These are phyloP conservation scores for Dothistroma pini DNA, from an alignment of 2,329 filamentous ascomycete genomes.

Conservation along the genomic window DNA sequence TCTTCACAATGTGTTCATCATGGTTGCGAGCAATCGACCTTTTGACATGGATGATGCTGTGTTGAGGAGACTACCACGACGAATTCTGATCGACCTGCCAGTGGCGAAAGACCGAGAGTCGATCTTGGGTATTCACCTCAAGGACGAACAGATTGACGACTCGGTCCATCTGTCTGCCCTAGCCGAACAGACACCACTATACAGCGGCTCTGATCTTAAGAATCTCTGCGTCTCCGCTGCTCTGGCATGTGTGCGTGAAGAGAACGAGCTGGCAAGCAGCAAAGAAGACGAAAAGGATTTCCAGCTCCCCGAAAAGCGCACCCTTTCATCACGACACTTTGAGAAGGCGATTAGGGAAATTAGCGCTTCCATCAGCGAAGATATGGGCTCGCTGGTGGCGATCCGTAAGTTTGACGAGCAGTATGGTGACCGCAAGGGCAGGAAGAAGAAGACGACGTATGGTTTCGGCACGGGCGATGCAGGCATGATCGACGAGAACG, in stretches of 20 bases:
- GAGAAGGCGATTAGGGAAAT: conserved; percentile 84
- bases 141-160: conserved; percentile 60
- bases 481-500: conserved; percentile 29
- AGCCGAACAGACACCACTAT: conserved; percentile 66
- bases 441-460: conserved; percentile 41
- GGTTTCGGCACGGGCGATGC: conserved; percentile 30
- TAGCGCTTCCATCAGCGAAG: conserved; percentile 85
- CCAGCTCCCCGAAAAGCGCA: conserved; percentile 65
- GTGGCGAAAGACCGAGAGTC: conserved; percentile 61
- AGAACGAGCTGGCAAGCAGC: conserved; percentile 48
- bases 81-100: conserved; percentile 70
- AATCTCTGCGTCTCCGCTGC: conserved; percentile 77
- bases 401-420: conserved; percentile 96
- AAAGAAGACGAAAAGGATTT: conserved; percentile 39
- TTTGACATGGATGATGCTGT: conserved; percentile 92
- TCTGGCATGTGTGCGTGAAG: conserved; percentile 73
- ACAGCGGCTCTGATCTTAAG: conserved; percentile 80
- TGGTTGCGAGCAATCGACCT: conserved; percentile 94
- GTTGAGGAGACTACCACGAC: conserved; percentile 68
- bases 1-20: conserved; percentile 77
- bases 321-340: conserved; percentile 69
- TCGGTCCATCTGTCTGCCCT: conserved; percentile 60
- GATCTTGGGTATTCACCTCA: conserved; percentile 69
- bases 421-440: conserved; percentile 75
- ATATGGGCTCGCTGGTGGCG: conserved; percentile 80